Evolutionary conservation across 148 eudicot species (phyloP), one percentile per base, ranked within the genome.

Genomic region (Camellia granthamiana): DNA sequence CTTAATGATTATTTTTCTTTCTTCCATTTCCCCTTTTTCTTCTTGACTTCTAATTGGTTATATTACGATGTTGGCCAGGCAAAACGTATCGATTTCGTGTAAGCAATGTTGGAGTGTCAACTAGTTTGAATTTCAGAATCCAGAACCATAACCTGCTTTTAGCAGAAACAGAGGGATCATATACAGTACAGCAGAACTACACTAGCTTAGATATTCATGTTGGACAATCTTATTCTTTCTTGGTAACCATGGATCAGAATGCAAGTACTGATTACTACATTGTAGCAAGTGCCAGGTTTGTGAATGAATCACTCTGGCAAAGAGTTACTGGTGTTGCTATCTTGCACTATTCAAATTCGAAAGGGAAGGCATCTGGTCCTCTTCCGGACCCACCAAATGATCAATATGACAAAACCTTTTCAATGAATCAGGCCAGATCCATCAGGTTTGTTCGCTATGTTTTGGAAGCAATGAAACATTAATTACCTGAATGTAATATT

Each of bases 391-490:
- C 95, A 16, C 99, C 99, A 49, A 92, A 92, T 76, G 99, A 97
- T 82, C 84, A 90, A 62, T 92, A 65, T 75, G 99, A 97, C 87
- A 94, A 92, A 87, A 92, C 99, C 38, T 96, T 84, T 82, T 92
- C 97, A 54, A 92, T 96, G 98, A 96, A 96, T 88, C 99, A 96
- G 85, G 99, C 99, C 15, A 87, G 98, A 85, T 92, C 99, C 61
- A 96, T 96, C 88, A 95, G 99, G 99, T 93, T 69, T 78, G 90
- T 88, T 55, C 41, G 15, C 21, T 3, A 60, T 51, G 56, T 75
- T 47, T 79, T 7, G 41, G 60, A 63, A 79, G 43, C 60, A 54
- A 9, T 62, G 19, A 1, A n/a, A 19, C 46, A 54, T 66, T 69
- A 15, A 19, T 49, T 15, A 6, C 1, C 15, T 52, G 12, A 49